These are phyloP conservation scores for Clarireedia homoeocarpa DNA, from an alignment of 2,329 filamentous ascomycete genomes.

Conservation along the genomic window DNA sequence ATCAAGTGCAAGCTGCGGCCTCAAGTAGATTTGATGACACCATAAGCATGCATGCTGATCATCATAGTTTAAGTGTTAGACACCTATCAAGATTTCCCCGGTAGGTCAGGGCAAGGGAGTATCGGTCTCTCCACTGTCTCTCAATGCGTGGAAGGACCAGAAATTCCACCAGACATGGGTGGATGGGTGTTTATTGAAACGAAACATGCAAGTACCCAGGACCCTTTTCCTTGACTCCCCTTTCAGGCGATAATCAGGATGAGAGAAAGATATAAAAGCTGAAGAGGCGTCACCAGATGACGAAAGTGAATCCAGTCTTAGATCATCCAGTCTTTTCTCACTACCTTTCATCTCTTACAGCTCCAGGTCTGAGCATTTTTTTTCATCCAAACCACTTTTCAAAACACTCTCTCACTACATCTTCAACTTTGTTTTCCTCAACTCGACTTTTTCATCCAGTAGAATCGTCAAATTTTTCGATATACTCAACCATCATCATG, in stretches of 20 bases:
- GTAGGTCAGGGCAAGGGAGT: background rate
- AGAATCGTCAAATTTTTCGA: background rate
- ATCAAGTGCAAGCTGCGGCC: background rate
- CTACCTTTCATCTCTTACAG: background rate
- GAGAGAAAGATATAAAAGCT: background rate
- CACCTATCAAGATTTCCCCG: background rate
- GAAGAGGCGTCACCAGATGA: background rate
- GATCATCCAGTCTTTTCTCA: conserved; percentile 5
- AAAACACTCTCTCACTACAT: conserved; percentile 1
- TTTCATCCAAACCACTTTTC: background rate
- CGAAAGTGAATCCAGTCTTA: background rate
- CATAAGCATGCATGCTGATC: background rate
- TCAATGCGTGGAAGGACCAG: background rate
- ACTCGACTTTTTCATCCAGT: background rate
- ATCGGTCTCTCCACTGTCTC: background rate
- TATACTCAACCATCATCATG: background rate
- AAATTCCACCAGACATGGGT: background rate
- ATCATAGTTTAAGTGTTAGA: background rate
- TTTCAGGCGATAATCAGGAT: background rate
- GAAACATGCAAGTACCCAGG: background rate
- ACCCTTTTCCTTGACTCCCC: background rate
- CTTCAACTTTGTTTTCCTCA: background rate
- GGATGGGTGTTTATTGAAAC: background rate
- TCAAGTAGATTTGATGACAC: background rate
- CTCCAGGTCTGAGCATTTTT: conserved; percentile 7